These are phyloP conservation scores for Tribonema minus DNA, from an alignment of 108 stramenopile species.

Conservation along the genomic window DNA sequence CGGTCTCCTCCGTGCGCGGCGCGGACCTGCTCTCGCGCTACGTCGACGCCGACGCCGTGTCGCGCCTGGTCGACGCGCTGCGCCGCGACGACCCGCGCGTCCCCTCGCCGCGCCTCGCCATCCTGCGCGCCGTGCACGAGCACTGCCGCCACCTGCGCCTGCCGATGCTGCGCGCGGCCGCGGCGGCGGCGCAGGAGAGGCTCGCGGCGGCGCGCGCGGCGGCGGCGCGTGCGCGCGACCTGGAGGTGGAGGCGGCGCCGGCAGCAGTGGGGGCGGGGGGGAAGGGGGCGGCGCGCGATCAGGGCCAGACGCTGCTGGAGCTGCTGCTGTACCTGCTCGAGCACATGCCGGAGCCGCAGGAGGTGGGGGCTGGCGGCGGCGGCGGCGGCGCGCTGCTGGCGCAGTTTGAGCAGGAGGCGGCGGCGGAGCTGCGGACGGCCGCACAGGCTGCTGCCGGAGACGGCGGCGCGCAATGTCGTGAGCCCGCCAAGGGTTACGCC, in stretches of 20 bases:
- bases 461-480: no score
- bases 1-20: no score
- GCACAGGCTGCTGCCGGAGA: no score
- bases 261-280: not conserved
- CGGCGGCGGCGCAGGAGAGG: constrained; percentile 4
- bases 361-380: no score
- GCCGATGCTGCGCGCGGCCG: constrained; percentile 14
- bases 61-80: constrained; percentile 13
- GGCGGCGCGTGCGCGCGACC: not conserved
- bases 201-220: not conserved
- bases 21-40: constrained; percentile 14
- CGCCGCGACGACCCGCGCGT: constrained; percentile 25
- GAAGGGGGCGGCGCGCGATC: not conserved
- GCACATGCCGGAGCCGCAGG: no score
- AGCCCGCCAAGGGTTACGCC: no score
- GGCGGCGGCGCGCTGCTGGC: no score
- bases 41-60: constrained; percentile 22
- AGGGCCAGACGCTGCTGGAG: constrained; percentile 20
- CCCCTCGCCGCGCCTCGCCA: constrained; percentile 17
- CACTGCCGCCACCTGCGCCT: constrained; percentile 19
- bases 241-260: not conserved
- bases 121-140: constrained; percentile 12
- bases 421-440: no score
- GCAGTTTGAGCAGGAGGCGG: no score
- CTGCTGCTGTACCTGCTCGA: constrained; percentile 10